These are phyloP conservation scores for Mariannaea elegans DNA, from an alignment of 2,329 filamentous ascomycete genomes.

Conservation along the genomic window DNA sequence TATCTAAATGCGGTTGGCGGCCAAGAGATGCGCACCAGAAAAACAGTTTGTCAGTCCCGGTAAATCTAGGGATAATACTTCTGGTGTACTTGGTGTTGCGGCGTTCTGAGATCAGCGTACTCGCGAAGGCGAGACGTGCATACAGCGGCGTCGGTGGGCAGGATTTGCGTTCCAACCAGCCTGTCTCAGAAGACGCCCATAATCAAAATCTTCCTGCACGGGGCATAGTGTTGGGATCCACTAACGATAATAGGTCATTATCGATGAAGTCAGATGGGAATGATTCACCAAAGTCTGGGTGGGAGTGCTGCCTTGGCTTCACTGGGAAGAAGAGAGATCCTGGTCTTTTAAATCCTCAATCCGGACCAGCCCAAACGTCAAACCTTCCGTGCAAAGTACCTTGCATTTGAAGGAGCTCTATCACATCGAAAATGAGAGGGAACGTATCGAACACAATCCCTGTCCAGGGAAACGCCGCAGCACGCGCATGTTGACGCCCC, in stretches of 20 bases:
- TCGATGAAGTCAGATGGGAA: conserved; percentile 12
- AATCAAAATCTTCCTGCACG: background rate
- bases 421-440: conserved; percentile 16
- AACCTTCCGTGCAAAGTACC: background rate
- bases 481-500: conserved; percentile 23
- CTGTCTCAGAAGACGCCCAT: conserved; percentile 8
- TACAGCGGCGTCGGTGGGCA: background rate
- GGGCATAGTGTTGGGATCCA: background rate
- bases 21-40: background rate
- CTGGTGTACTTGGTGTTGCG: background rate
- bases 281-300: conserved; percentile 5
- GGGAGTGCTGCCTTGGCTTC: conserved; percentile 8
- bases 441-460: conserved; percentile 16
- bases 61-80: background rate
- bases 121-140: background rate
- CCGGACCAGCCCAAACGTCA: background rate
- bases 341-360: conserved; percentile 17
- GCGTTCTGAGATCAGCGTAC: background rate
- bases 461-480: conserved; percentile 13
- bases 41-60: background rate
- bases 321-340: background rate
- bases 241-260: conserved; percentile 8
- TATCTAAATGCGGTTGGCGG: conserved; percentile 10
- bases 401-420: background rate
- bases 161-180: conserved; percentile 10